Evolutionary conservation across 192 early-diverging fungal species (phyloP), one percentile per base, ranked within the genome.

Genomic region (Entomortierella parvispora): DNA sequence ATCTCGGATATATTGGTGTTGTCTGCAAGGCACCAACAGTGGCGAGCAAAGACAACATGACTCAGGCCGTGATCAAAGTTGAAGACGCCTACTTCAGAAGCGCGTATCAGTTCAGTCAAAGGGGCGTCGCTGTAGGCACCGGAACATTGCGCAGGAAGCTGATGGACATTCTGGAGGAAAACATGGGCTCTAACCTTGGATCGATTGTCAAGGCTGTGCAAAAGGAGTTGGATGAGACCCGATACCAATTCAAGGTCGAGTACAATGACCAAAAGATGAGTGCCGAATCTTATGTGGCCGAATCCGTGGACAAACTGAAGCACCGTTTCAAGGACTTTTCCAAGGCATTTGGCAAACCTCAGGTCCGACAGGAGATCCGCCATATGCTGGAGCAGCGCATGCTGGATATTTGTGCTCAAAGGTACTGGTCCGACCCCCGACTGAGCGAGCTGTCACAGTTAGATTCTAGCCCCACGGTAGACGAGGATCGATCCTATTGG

Each of bases 181-280:
- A 91, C 67, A 98, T 99, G 97, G 91, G 90, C 46, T 83, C 86
- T 44, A 93, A 88, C 23, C 82, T 99, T 40, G 88, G 88, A 62
- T 85, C 82, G 9, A 93, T 99, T 68, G 88, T 93, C n/a, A 93
- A 96, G 58, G 92, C 93, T 0, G 97, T 99, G n/a, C 93, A 98
- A 64, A 84, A 71, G 65, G 96, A 99, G 69, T 85, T 99, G 44
- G 96, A 98, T 55, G 96, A 99, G 81, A 89, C 96, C 12, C 88
- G 91, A 15, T 99, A 99, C 79, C 95, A 98, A 84, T 97, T 96
- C 85, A 99, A 99, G 81, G 97, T 99, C 12, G 94, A 96, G 51
- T 99, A 98, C 87, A 98, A 98, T 64, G 97, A 99, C 81, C 92
- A 95, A 62, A 86, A 90, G 48, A 93, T 99, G 61, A 94, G 94